These are phyloP conservation scores for Pseudomonodictys pantanalensis DNA, from an alignment of 495 filamentous ascomycete species.

Conservation along the genomic window DNA sequence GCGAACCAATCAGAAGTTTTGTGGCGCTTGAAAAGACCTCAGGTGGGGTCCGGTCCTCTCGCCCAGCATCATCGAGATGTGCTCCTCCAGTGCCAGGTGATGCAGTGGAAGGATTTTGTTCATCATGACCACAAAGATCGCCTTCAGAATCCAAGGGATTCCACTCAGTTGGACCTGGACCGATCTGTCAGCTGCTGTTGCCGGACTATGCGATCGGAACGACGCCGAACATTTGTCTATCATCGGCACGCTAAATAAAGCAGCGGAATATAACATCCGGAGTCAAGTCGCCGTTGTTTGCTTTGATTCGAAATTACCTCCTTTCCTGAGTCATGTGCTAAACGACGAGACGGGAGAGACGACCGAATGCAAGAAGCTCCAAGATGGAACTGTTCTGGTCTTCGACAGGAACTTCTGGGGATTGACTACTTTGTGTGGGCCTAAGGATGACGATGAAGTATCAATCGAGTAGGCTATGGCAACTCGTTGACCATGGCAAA, in stretches of 20 bases:
- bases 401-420: neutral
- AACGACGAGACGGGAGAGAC: neutral
- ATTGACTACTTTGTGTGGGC: neutral
- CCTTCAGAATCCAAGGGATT: neutral
- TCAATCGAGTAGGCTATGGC: neutral
- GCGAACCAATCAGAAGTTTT: too few relatives aligned
- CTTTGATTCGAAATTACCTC: neutral
- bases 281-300: neutral
- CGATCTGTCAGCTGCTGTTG: neutral
- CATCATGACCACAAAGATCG: neutral
- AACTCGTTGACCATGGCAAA: neutral
- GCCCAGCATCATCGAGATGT: neutral
- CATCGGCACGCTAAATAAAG: neutral
- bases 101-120: neutral
- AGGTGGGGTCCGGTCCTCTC: too few relatives aligned
- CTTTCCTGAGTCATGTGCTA: neutral
- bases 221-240: neutral
- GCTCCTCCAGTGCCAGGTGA: neutral
- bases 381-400: neutral
- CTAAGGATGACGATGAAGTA: neutral
- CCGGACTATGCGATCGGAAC: neutral
- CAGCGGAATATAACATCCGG: neutral
- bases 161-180: neutral
- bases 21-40: too few relatives aligned
- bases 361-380: neutral